Percentiles rank a stretch among this genome's conserved stretches.
phyloP scores from a whole-genome alignment of 2,329 filamentous ascomycete genomes.

The Rhynchosporium agropyri region DNA sequence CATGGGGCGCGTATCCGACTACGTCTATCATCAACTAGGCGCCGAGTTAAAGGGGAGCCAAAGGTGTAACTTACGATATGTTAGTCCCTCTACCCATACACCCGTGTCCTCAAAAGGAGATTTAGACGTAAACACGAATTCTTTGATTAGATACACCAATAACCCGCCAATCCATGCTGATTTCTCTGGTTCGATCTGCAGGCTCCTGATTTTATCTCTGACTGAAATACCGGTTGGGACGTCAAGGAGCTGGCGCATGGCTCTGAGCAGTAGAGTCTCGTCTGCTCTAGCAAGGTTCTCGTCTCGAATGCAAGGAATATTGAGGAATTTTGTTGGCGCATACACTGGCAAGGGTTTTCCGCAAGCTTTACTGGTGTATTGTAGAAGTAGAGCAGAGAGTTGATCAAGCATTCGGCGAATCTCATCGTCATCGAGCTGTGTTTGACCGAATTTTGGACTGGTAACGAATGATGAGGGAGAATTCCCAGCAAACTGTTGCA shows the following conservation, averaged over 20 bases:
- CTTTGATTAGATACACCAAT: conserved; percentile 8
- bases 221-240: neutral
- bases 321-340: no score
- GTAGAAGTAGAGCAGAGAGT: no score
- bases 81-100: neutral
- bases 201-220: neutral
- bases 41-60: neutral
- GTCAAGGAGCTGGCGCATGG: neutral
- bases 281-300: neutral
- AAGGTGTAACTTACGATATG: conserved; percentile 10
- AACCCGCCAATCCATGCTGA: conserved; percentile 12
- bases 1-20: conserved; percentile 7
- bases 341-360: no score
- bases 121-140: conserved; percentile 11
- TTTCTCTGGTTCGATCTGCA: neutral
- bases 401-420: no score
- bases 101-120: conserved; percentile 19
- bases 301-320: neutral
- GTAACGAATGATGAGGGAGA: no score
- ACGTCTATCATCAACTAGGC: no score
- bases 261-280: neutral
- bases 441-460: no score
- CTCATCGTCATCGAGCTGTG: no score
- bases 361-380: no score
- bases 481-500: no score